Percentiles rank a stretch among this genome's conserved stretches.
Conservation (phyloP, 1,139 yeast species). For the Geotrichum histeridarum region DNA sequence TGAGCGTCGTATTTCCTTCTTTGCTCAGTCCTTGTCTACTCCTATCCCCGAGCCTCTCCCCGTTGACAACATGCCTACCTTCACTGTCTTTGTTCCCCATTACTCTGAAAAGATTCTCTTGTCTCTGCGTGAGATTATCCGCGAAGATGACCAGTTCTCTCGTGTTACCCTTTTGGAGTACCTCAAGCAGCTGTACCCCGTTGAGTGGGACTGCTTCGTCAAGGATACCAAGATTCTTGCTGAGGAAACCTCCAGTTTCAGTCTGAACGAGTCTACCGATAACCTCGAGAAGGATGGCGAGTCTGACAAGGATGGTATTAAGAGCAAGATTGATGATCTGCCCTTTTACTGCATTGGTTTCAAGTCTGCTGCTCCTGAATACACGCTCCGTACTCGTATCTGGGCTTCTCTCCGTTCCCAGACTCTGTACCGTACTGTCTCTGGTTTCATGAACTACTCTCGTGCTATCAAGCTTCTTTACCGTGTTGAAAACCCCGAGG, state of each 20-base stretch:
- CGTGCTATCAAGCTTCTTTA: slow-evolving; percentile 95
- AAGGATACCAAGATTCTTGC: slow-evolving; percentile 97
- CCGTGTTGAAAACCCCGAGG: slow-evolving; percentile 98
- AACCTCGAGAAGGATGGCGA: slow-evolving; percentile 50
- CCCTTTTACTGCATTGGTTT: slow-evolving; percentile 99
- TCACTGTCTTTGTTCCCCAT: slow-evolving; percentile 96
- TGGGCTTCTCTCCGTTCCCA: slow-evolving; percentile 99
- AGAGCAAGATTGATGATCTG: slow-evolving; percentile 89
- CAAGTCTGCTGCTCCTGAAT: slow-evolving; percentile 99
- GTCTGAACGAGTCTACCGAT: slow-evolving; percentile 28
- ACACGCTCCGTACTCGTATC: slow-evolving; percentile 94
- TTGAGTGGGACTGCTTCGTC: slow-evolving; percentile 98
- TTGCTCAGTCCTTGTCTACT: slow-evolving; percentile 96
- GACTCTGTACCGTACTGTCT: slow-evolving; percentile 95
- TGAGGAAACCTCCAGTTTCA: slow-evolving; percentile 55
- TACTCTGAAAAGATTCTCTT: slow-evolving; percentile 93
- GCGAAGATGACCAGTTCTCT: slow-evolving; percentile 97
- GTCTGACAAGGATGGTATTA: slow-evolving; percentile 57
- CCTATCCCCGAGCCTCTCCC: slow-evolving; percentile 98
- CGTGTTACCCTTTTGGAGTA: slow-evolving; percentile 94
- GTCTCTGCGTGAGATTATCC: slow-evolving; percentile 92
- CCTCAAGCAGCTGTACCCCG: slow-evolving; percentile 95
- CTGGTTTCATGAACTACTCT: slow-evolving; percentile 98
- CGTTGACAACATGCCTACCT: slow-evolving; percentile 98
- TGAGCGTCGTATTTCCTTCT: slow-evolving; percentile 97